Base-by-base conservation (phyloP, 495 filamentous ascomycete genomes). In the Neurospora discreta region DNA sequence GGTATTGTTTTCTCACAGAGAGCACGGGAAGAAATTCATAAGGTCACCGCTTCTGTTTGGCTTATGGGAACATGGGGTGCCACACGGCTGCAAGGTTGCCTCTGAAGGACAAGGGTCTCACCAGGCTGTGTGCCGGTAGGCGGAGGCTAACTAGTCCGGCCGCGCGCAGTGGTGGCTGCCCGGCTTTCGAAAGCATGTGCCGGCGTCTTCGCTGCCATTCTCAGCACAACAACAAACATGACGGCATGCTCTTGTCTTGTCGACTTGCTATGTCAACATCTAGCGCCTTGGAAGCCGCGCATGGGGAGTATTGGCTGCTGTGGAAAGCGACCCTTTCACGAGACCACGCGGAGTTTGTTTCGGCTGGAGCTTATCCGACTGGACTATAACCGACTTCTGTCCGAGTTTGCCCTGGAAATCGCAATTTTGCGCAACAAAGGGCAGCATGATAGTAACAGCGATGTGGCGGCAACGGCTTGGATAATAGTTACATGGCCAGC, bases 51-150 rank as follows among this genome's bases (percentile, higher is more conserved):
- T 43, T 70, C 23, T 52, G 39, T 39, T 30, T 26, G 68, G 68
- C 23, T 26, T 30, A 26, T 65, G 33, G 33, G 26, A 26, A 65
- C 52, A 33, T 69, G 43, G 70, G 72, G 72, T 74, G 72, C 70
- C 73, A 74, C 73, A 71, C 73, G 71, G 73, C 71, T 71, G 68
- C 68, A 69, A 72, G 71, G 74, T 73, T 73, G 73, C 74, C 71
- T 75, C 73, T 41, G 1, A 60, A 15, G 26, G 26, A 65, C 26
- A 26, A 65, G 43, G 71, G 68, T 75, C 60, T 73, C 74, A 70
- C 71, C 74, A 67, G 74, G 71, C 74, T 73, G 74, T 74, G 73
- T 65, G 30, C 67, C 70, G 18, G 58, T 60, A 67, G 69, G 67
- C 68, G 58, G 65, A 70, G 67, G 39, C 68, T 42, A 43, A 6